Evolutionary conservation across 2,329 filamentous ascomycete genomes (phyloP).

Genomic region (Didymella pomorum): DNA sequence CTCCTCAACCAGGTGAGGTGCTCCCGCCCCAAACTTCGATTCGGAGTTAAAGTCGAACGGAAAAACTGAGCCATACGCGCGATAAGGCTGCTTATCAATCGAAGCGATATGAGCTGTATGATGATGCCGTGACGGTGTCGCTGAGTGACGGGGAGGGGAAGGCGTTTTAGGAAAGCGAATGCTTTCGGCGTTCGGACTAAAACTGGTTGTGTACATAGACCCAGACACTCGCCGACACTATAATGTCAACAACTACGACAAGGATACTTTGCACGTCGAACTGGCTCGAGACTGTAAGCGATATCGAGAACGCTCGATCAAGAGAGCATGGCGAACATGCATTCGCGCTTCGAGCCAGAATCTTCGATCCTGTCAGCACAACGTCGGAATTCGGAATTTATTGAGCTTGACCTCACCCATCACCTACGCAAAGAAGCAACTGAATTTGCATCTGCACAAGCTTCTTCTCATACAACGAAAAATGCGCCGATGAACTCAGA

Average conservation of each 20-base stretch:
- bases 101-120: not conserved
- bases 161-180: not conserved
- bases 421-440: not conserved
- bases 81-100: not conserved
- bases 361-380: not conserved
- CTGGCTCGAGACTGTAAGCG: not conserved
- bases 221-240: not conserved
- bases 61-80: not conserved
- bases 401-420: not conserved
- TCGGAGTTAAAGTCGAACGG: not conserved
- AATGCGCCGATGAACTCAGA: not conserved
- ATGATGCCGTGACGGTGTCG: not conserved
- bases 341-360: not conserved
- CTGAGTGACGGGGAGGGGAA: not conserved
- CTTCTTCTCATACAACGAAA: too few relatives aligned
- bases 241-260: not conserved
- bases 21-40: not conserved
- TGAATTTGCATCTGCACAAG: not conserved
- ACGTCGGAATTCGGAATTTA: not conserved
- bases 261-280: not conserved
- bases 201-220: not conserved
- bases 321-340: not conserved
- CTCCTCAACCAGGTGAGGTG: not conserved
- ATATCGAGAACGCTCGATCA: too few relatives aligned
- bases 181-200: not conserved